A percentile compares a stretch with the other conserved stretches of the same genome.
These are phyloP conservation scores for Arabis alpina DNA, from an alignment of 345 rosid genomes.

Conservation along the genomic window DNA sequence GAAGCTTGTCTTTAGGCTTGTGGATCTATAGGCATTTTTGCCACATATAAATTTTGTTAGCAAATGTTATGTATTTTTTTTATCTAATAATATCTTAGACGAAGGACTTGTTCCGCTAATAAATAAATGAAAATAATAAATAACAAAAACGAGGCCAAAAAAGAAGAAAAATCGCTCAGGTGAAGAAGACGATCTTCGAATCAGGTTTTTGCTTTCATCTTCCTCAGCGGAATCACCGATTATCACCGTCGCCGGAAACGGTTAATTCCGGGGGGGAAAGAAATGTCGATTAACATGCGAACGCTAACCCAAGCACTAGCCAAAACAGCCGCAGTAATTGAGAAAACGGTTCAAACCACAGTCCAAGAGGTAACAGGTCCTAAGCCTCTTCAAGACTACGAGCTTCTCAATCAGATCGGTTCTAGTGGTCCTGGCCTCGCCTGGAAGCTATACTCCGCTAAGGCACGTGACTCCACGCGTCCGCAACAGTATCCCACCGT, in stretches of 20 bases:
- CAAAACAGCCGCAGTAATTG: constrained; percentile 91
- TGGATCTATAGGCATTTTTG: constrained; percentile 32
- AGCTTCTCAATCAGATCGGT: constrained; percentile 78
- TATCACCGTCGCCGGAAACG: constrained; percentile 38
- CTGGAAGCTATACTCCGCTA: constrained; percentile 85
- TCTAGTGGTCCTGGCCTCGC: constrained; percentile 50
- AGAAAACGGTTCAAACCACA: constrained; percentile 91
- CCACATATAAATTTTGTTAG: background rate
- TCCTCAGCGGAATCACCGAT: constrained; percentile 13
- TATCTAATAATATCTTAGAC: background rate
- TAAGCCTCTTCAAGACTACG: constrained; percentile 85
- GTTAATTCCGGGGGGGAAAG: constrained; percentile 36
- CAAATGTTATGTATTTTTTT: background rate
- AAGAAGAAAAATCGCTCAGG: constrained; percentile 22
- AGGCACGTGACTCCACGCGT: constrained; percentile 69
- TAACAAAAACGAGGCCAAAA: background rate
- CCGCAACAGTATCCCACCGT: constrained; percentile 86
- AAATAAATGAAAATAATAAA: constrained; percentile 16
- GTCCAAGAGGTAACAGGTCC: constrained; percentile 98
- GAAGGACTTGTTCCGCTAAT: constrained; percentile 13
- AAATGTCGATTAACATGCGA: constrained; percentile 92
- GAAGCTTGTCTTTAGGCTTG: constrained; percentile 59
- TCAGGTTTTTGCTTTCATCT: constrained; percentile 23
- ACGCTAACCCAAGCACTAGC: constrained; percentile 90
- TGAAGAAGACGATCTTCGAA: constrained; percentile 38